Conservation (phyloP, 163 green algal genomes). For the Prototheca stagnorum region DNA sequence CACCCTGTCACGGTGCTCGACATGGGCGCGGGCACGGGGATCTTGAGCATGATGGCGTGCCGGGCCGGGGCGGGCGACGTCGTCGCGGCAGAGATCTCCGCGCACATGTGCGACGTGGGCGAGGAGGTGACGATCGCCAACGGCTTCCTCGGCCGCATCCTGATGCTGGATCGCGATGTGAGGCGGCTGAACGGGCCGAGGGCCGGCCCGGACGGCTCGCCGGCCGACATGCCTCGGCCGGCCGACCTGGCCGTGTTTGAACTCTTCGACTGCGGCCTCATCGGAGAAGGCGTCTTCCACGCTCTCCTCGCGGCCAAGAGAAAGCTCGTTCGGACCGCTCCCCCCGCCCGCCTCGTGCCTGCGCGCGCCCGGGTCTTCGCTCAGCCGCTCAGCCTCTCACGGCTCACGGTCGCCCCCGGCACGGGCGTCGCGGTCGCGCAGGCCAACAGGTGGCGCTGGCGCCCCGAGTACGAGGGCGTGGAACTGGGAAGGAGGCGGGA, state of each 20-base stretch:
- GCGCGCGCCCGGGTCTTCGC: conserved; percentile 33
- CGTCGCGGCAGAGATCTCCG: conserved; percentile 32
- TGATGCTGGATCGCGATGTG: conserved; percentile 46
- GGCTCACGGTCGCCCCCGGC: conserved; percentile 4
- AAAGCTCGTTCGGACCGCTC: conserved; percentile 18
- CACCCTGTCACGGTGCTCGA: too few relatives aligned
- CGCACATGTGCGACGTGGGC: conserved; percentile 48
- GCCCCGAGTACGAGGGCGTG: conserved; percentile 47
- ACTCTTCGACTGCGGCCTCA: conserved; percentile 63
- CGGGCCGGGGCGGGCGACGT: conserved; percentile 39
- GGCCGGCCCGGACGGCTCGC: conserved; percentile 30
- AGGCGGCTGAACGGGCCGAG: conserved; percentile 28
- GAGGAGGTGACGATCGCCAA: conserved; percentile 42
- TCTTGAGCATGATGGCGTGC: conserved; percentile 61
- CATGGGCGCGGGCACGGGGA: conserved; percentile 41
- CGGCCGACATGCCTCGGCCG: conserved; percentile 28
- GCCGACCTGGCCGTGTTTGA: conserved; percentile 57
- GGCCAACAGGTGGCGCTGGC: conserved; percentile 38
- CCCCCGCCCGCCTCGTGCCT: conserved; percentile 29
- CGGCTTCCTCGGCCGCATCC: conserved; percentile 24
- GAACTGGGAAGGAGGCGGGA: conserved; percentile 28
- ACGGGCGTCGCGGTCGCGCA: conserved; percentile 28
- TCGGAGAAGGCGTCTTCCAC: conserved; percentile 64
- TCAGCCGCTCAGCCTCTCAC: conserved; percentile 37
- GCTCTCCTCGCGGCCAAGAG: conserved; percentile 29